These are phyloP conservation scores for Phytophthora aleatoria DNA, from an alignment of 352 stramenopile genomes.

Conservation along the genomic window DNA sequence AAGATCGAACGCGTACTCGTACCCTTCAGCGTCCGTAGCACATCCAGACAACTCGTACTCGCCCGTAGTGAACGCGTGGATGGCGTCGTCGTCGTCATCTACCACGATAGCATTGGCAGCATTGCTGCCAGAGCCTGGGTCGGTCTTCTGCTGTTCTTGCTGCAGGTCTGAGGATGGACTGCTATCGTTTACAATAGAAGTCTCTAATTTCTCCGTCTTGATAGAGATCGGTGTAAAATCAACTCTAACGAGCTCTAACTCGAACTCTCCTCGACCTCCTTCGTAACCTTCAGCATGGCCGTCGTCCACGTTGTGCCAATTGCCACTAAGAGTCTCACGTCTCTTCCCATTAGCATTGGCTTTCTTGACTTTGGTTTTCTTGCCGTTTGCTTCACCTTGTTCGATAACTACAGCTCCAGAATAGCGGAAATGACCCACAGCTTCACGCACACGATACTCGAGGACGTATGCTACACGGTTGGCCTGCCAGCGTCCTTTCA, in stretches of 20 bases:
- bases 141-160: neutral
- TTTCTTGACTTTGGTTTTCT: constrained; percentile 9
- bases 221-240: constrained; percentile 25
- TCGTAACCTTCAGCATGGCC: constrained; percentile 49
- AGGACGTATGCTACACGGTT: constrained; percentile 63
- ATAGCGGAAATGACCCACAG: constrained; percentile 65
- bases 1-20: constrained; percentile 74
- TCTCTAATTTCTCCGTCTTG: constrained; percentile 26
- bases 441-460: constrained; percentile 70
- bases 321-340: constrained; percentile 46
- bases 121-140: neutral
- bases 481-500: constrained; percentile 59
- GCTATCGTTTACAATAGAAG: neutral
- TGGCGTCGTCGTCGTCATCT: constrained; percentile 37
- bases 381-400: constrained; percentile 13
- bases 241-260: constrained; percentile 53
- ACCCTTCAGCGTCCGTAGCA: constrained; percentile 69
- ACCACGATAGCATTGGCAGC: constrained; percentile 8
- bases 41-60: constrained; percentile 58
- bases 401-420: constrained; percentile 49
- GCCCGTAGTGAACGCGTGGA: constrained; percentile 56
- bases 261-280: constrained; percentile 61
- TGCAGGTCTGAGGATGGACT: neutral
- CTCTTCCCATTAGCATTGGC: constrained; percentile 12
- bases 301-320: constrained; percentile 68